Base-by-base conservation (phyloP, 495 filamentous ascomycete species). In the Hypoxylon perforatum region DNA sequence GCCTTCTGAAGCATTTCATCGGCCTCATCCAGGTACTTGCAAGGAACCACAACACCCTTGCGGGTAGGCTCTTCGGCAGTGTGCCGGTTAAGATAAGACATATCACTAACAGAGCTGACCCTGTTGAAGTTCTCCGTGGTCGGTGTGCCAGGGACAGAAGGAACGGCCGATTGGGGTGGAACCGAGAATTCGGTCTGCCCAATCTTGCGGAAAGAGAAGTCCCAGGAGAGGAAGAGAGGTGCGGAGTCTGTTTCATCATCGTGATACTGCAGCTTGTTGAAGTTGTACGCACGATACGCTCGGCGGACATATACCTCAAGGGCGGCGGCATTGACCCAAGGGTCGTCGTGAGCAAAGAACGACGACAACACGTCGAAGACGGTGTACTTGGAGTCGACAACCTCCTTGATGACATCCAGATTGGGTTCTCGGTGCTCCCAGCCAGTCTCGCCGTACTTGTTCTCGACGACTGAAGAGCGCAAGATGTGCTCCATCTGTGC, bases 401-500 rank as follows among this genome's bases (percentile, higher is more conserved):
- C 95, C 76, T 99, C 95, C 81, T 96, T 95, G 76, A 99, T 87
- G 70, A 94, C 82, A 41, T 92, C 87, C 49, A 93, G 79, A 73
- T 90, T 89, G 15, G 95, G 95, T 73, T 97, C 92, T 65, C 96
- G 87, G 79, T 99, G 95, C 50, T 97, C 94, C 93, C 92, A 97
- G 42, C 94, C 93, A 41, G 92, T 96, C 82, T 99, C 95, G 30
- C 95, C 95, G 74, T 99, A 99, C 68, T 91, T 88, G 38, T 94
- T 96, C 77, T 98, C 93, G 6, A 97, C 88, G n/a, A 99, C 95
- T 1, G 96, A 94, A 33, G 95, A 96, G 38, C 94, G 92, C 30
- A 99, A 85, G 69, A 99, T 99, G 78, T 97, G 94, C 80, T 98
- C 96, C 95, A 99, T 97, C 80, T 99, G 95, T 33, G 90, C 86